Evolutionary conservation across 2,329 filamentous ascomycete species (phyloP), one percentile per base, ranked within the genome.

Genomic region (Rutstroemia sp.): DNA sequence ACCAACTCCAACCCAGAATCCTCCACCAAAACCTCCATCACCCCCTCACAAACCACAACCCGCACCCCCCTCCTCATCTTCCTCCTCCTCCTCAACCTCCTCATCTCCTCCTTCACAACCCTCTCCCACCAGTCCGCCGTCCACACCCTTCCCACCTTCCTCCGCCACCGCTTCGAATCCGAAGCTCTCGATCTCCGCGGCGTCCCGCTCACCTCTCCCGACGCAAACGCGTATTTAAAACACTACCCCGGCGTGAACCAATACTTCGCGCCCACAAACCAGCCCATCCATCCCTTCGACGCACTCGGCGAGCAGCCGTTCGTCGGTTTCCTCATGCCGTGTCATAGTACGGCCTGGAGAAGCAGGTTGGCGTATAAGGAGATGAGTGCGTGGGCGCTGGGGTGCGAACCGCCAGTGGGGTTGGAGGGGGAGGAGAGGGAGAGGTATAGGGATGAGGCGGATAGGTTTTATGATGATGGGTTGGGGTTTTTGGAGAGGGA

Each of bases 281-380:
- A n/a, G n/a, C n/a, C n/a, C 41, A 5, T 10, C 14, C 5, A 44
- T 44, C 41, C 41, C n/a, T 10, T 19, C 10, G n/a, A 44, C 9
- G 41, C 14, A 18, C 8, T 44, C 9, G 9, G n/a, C n/a, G n/a
- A 38, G 16, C 60, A 64, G 45, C 76, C 83, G 10, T 86, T 85
- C 65, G 82, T 86, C 37, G 86, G 87, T 19, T 96, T 97, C 73
- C 79, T 99, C 23, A 95, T 92, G 80, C 94, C 94, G 9, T 99
- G 94, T 73, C 94, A 99, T 76, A 89, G 88, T 62, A 97, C 92
- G 0, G 92, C 94, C 2, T 97, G 94, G 92, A 87, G 92, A 66
- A 91, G 87, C 16, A 88, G 95, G 67, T 79, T 97, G 41, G 77
- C 95, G 59, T 82, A 94, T 67, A 82, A 89, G 0, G 74, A 76